Base-by-base conservation (phyloP, 306 rosid species). In the Inga leiocalycina region DNA sequence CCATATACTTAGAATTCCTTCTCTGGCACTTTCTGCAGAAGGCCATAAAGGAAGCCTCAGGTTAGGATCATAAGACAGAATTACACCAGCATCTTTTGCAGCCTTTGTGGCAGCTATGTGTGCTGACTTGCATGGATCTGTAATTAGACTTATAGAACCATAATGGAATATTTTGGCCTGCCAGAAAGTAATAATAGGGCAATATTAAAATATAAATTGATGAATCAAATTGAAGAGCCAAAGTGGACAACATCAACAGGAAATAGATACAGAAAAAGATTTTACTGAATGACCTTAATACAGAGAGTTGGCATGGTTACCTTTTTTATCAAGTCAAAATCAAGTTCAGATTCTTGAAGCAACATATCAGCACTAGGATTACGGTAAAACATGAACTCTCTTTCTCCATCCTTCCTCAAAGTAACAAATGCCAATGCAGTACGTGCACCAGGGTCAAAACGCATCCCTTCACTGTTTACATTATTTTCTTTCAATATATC, bases 401-500 rank as follows among this genome's bases (percentile, higher is more conserved):
- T 92, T 82, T 96, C 98, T 85, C 99, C 99, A 80, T 96, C 92
- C 27, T 76, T 91, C 88, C 84, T 91, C 82, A 96, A 57, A 13
- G 99, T 96, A 86, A 96, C 99, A 89, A 96, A 96, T 80, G 98
- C 99, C 78, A 96, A 92, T 77, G 99, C 98, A 49, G 99, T 96
- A 41, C 99, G 91, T 52, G 98, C 99, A 73, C 93, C 94, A 70
- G 97, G 89, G 89, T 96, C 99, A 84, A 93, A 96, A 77, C 92
- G 91, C 93, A 93, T 70, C 84, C 98, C 99, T 88, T 92, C 88
- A 76, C 30, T 88, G 89, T 89, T 91, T 80, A 96, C 99, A 79
- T 91, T 96, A 82, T 92, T 93, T 80, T 96, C 93, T 91, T 92
- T 93, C 64, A 96, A 86, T 83, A 93, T 92, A 85, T 93, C 87